Conservation (phyloP, 106 monocot genomes). For the Dendrobium catenatum region DNA sequence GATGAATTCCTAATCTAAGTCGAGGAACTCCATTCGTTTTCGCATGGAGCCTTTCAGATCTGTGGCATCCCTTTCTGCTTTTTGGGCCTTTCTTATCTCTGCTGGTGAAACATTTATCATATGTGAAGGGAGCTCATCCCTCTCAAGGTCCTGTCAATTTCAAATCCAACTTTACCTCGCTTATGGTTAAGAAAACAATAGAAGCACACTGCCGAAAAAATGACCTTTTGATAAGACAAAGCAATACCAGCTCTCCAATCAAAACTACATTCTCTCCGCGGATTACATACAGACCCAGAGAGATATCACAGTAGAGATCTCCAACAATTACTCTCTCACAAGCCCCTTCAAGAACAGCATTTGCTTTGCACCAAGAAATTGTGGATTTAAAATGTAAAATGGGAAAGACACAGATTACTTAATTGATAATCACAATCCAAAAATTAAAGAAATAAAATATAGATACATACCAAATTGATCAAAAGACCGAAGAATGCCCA, state of each 20-base stretch:
- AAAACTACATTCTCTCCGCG: constrained; percentile 92
- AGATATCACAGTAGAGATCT: constrained; percentile 82
- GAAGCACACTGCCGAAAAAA: neutral
- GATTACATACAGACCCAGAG: constrained; percentile 86
- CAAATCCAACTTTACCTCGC: neutral
- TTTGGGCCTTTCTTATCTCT: constrained; percentile 80
- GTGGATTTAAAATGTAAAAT: neutral
- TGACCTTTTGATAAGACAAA: neutral
- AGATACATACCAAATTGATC: constrained; percentile 83
- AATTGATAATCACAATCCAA: neutral
- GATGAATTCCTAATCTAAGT: constrained; percentile 34
- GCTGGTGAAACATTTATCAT: constrained; percentile 63
- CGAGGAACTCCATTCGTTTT: constrained; percentile 72
- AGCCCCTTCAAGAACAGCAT: constrained; percentile 90
- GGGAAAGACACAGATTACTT: neutral
- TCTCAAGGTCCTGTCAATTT: constrained; percentile 51
- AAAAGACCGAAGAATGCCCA: constrained; percentile 94
- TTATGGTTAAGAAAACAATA: neutral
- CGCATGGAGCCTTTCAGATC: constrained; percentile 67
- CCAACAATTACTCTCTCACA: constrained; percentile 90
- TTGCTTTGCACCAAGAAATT: constrained; percentile 40
- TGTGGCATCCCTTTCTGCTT: constrained; percentile 58
- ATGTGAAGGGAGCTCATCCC: constrained; percentile 72
- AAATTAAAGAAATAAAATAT: neutral
- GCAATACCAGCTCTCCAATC: constrained; percentile 82